These are phyloP conservation scores for Fusarium metavorans DNA, from an alignment of 2,329 filamentous ascomycete genomes.

Conservation along the genomic window DNA sequence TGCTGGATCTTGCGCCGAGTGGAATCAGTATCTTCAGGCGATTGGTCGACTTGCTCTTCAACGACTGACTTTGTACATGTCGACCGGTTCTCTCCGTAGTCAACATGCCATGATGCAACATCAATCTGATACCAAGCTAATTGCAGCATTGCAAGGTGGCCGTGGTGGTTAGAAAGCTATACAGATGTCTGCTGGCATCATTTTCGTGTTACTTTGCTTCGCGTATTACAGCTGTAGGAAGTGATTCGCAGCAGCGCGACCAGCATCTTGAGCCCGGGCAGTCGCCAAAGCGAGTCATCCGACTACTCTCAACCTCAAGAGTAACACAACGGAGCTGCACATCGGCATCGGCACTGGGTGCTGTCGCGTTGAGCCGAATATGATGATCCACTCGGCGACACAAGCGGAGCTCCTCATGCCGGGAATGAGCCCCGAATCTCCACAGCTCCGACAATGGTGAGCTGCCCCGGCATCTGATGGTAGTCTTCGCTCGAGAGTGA, in stretches of 20 bases:
- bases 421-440: not conserved
- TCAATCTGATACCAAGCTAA: not conserved
- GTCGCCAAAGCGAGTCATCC: not conserved
- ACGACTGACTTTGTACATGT: not conserved
- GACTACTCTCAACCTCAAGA: not conserved
- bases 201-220: not conserved
- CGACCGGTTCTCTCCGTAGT: not conserved
- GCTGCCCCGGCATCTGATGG: not conserved
- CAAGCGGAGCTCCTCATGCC: not conserved
- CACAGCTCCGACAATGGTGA: constrained; percentile 4
- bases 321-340: not conserved
- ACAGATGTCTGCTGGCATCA: not conserved
- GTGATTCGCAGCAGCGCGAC: not conserved
- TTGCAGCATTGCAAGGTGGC: not conserved
- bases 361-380: not conserved
- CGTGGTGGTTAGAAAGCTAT: not conserved
- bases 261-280: not conserved
- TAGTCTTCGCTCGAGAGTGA: not conserved
- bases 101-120: not conserved
- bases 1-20: not conserved
- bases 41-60: not conserved
- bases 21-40: not conserved
- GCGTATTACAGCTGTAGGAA: not conserved
- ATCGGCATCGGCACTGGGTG: not conserved
- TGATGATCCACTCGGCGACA: not conserved